Conservation (phyloP, 495 filamentous ascomycete species). For the Pseudotulostoma volvatum region DNA sequence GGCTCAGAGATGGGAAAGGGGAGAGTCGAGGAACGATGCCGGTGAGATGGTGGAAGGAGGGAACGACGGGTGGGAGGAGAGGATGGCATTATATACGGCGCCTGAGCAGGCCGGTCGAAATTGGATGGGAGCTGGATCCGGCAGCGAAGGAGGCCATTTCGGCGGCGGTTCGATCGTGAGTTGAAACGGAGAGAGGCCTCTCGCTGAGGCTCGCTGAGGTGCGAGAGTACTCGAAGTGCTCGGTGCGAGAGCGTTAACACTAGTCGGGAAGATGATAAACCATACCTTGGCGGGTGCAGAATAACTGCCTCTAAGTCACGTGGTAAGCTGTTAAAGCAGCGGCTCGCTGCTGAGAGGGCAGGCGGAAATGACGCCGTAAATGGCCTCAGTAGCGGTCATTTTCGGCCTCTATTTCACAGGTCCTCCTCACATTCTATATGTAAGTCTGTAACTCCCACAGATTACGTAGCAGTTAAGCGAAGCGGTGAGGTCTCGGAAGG, state of each 20-base stretch:
- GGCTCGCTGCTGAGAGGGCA: background rate
- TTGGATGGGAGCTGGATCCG: conserved; percentile 2
- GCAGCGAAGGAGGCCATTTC: conserved; percentile 1
- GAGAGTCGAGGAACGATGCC: too few relatives aligned
- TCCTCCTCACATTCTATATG: conserved; percentile 14
- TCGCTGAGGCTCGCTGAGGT: background rate
- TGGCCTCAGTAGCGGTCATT: conserved; percentile 11
- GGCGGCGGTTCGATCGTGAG: background rate
- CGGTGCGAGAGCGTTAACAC: too few relatives aligned
- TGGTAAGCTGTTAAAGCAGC: conserved; percentile 5
- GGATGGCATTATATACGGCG: background rate
- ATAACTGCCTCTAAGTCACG: too few relatives aligned
- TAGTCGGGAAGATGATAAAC: too few relatives aligned
- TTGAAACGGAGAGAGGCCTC: background rate
- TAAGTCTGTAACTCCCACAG: conserved; percentile 16
- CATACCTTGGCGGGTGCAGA: too few relatives aligned
- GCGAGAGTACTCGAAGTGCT: background rate
- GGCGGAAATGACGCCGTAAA: conserved; percentile 6
- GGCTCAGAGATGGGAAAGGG: too few relatives aligned
- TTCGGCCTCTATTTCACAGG: conserved; percentile 12
- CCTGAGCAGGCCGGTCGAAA: background rate
- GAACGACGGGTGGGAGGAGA: background rate
- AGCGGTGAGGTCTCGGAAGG: too few relatives aligned
- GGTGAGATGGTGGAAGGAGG: background rate
- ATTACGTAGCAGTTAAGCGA: too few relatives aligned